Percentiles rank a stretch among this genome's conserved stretches.
These are phyloP conservation scores for Scedosporium dehoogii DNA, from an alignment of 2,329 filamentous ascomycete genomes.

Conservation along the genomic window DNA sequence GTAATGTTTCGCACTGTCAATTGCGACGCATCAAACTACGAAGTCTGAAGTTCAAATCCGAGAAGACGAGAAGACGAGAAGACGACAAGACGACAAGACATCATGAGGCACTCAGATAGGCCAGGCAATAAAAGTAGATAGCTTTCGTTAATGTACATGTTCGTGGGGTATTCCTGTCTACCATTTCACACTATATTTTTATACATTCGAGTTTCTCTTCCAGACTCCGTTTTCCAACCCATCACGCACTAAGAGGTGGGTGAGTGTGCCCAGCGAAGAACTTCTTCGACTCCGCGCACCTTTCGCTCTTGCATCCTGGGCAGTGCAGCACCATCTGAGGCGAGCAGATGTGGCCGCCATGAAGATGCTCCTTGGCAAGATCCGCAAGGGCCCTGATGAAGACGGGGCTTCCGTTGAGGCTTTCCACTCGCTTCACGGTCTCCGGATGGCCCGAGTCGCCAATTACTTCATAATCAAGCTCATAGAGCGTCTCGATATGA, in stretches of 20 bases:
- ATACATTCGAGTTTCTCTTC: background rate
- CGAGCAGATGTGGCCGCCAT: slow-evolving; percentile 58
- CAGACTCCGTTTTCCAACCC: background rate
- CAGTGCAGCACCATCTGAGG: slow-evolving; percentile 84
- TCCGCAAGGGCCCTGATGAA: slow-evolving; percentile 89
- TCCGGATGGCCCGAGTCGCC: slow-evolving; percentile 70
- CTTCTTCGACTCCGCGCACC: slow-evolving; percentile 68
- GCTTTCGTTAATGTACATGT: background rate
- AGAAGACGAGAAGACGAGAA: background rate
- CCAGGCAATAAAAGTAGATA: background rate
- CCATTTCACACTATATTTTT: background rate
- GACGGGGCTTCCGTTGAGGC: slow-evolving; percentile 78
- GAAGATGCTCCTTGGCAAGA: slow-evolving; percentile 71
- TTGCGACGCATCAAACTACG: background rate
- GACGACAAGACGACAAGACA: background rate
- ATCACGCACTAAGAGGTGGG: background rate
- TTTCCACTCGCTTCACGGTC: slow-evolving; percentile 81
- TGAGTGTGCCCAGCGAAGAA: slow-evolving; percentile 42
- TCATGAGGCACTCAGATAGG: no score
- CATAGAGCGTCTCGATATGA: slow-evolving; percentile 94
- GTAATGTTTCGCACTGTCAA: background rate
- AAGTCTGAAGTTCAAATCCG: background rate
- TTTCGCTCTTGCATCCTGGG: slow-evolving; percentile 84
- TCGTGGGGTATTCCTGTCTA: background rate
- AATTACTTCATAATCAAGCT: slow-evolving; percentile 91